These are phyloP conservation scores for Metschnikowia lochheadii DNA, from an alignment of 805 yeast species.

Conservation along the genomic window DNA sequence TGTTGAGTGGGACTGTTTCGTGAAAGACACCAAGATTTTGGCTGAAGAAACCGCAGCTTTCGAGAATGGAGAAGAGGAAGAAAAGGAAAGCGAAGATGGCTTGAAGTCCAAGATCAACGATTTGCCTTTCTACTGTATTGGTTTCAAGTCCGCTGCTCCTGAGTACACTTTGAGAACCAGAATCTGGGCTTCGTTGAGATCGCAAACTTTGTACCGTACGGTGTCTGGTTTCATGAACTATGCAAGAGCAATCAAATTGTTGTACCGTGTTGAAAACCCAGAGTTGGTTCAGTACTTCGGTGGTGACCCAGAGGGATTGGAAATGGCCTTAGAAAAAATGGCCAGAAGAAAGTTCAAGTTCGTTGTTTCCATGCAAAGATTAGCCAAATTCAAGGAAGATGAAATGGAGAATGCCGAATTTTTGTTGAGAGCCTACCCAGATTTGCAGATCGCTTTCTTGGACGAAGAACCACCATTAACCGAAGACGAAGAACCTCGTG, in stretches of 20 bases:
- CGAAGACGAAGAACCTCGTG: constrained; percentile 48
- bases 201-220: constrained; percentile 45
- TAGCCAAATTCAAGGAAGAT: constrained; percentile 49
- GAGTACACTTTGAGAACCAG: constrained; percentile 45
- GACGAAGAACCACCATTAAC: constrained; percentile 53
- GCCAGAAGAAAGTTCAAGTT: constrained; percentile 61
- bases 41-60: constrained; percentile 72
- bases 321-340: constrained; percentile 82
- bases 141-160: constrained; percentile 46
- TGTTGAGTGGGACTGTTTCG: constrained; percentile 54
- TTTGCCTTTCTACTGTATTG: constrained; percentile 44
- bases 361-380: constrained; percentile 62
- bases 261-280: constrained; percentile 46
- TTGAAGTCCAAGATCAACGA: constrained; percentile 75
- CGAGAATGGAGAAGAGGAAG: constrained; percentile 49
- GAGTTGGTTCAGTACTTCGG: constrained; percentile 94
- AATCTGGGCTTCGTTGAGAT: constrained; percentile 46
- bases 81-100: constrained; percentile 51
- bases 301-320: constrained; percentile 95
- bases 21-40: constrained; percentile 50
- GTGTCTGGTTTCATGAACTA: constrained; percentile 47
- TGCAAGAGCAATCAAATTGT: constrained; percentile 43
- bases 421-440: constrained; percentile 62
- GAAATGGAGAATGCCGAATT: constrained; percentile 58
- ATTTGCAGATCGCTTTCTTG: constrained; percentile 58